A percentile compares a stretch with the other conserved stretches of the same genome.
Conservation (phyloP, 2,329 filamentous ascomycete species). For the Cercospora sp. region DNA sequence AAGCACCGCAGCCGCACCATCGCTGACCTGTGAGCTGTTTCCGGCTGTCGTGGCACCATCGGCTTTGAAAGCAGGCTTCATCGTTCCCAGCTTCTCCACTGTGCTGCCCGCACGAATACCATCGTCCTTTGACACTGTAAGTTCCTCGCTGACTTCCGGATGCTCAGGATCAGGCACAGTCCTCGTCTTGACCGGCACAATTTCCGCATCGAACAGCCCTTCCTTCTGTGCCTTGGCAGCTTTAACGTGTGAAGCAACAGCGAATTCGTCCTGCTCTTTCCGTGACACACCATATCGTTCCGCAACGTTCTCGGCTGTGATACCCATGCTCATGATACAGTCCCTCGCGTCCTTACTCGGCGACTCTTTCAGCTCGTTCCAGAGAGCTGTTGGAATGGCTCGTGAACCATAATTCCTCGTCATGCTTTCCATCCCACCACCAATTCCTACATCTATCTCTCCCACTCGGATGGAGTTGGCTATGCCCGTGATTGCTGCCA, state of each 20-base stretch:
- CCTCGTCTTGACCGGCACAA: slow-evolving; percentile 73
- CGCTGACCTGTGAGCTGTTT: slow-evolving; percentile 81
- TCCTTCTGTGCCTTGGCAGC: slow-evolving; percentile 68
- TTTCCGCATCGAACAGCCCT: slow-evolving; percentile 75
- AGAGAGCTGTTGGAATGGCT: slow-evolving; percentile 81
- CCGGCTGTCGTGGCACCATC: slow-evolving; percentile 80
- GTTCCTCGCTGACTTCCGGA: slow-evolving; percentile 51
- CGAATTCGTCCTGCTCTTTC: slow-evolving; percentile 79
- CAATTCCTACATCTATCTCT: slow-evolving; percentile 71
- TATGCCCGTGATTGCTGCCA: slow-evolving; percentile 73
- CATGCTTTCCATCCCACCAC: slow-evolving; percentile 95
- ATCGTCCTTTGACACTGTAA: slow-evolving; percentile 77
- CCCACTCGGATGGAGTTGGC: slow-evolving; percentile 75
- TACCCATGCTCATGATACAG: slow-evolving; percentile 92
- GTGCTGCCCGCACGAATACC: slow-evolving; percentile 71
- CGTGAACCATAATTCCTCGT: slow-evolving; percentile 81
- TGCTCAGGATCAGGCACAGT: slow-evolving; percentile 64
- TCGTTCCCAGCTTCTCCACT: slow-evolving; percentile 68
- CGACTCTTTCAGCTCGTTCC: slow-evolving; percentile 69
- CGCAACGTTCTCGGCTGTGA: slow-evolving; percentile 88
- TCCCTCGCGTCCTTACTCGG: slow-evolving; percentile 70
- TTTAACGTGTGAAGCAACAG: slow-evolving; percentile 69
- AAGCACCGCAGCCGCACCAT: slow-evolving; percentile 80
- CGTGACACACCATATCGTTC: slow-evolving; percentile 70
- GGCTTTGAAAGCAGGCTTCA: slow-evolving; percentile 82